Base-by-base conservation (phyloP, 2,329 filamentous ascomycete genomes). In the Ceratocystis papillata region DNA sequence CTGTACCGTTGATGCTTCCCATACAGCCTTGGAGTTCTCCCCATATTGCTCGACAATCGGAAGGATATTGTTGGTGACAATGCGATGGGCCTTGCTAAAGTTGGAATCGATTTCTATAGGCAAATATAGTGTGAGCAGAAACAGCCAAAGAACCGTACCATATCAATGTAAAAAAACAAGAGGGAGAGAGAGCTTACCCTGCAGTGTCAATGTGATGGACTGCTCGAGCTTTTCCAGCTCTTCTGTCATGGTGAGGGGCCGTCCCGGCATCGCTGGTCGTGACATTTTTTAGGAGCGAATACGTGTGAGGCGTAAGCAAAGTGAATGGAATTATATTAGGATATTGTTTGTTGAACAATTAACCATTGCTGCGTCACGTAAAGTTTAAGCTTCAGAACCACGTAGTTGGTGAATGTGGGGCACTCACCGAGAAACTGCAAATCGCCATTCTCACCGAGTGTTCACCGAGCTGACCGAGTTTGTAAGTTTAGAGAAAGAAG, bases 141-240 rank as follows among this genome's bases (percentile, higher is more conserved):
- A 17, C 10, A 50, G 30, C 20, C 41, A 5, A 65, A 59, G 59
- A 2, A n/a, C n/a, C 6, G 6, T 20, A 33, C n/a, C 44, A 46
- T 25, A 25, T 17, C 53, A 12, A 5, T 5, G 53, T 57, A n/a
- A 57, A 63, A 17, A 37, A 10, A 50, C 25, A 15, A 15, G 25
- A n/a, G 22, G 48, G 45, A 33, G 6, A 0, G 70, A 71, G 67
- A 75, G 37, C 37, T 41, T 15, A 88, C 90, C 90, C 86, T 97
- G 94, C 25, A 99, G 80, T 0, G 93, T 97, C 50, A 97, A 80
- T 0, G 94, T 99, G 71, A 99, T 97, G 25, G 90, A 95, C 75
- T 99, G 94, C 75, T 99, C 94, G 3, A 99, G 80, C 75, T 88
- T 92, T 77, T 99, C 94, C 64, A 99, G 81, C 80, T 99, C 94